phyloP scores from a whole-genome alignment of 495 filamentous ascomycete species.

The Penicillium goetzii region DNA sequence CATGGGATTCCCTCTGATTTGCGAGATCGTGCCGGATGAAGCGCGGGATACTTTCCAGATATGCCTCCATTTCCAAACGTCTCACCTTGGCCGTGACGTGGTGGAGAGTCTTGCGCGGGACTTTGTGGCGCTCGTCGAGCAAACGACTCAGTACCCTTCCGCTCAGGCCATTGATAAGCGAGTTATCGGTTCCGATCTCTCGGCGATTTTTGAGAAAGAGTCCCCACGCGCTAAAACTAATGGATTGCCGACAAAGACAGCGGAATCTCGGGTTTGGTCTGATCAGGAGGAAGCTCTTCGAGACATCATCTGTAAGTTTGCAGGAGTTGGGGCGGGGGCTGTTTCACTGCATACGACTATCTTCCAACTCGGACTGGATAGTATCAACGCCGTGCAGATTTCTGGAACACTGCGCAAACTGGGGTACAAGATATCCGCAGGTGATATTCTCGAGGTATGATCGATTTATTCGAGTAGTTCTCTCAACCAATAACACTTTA shows the following conservation, averaged over 20 bases:
- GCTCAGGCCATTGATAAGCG: conserved; percentile 37
- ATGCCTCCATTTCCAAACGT: conserved; percentile 35
- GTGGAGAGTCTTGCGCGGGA: conserved; percentile 48
- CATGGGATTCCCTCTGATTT: conserved; percentile 78
- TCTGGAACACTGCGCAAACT: conserved; percentile 63
- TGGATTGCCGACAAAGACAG: not conserved
- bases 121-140: conserved; percentile 52
- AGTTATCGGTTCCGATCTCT: conserved; percentile 5
- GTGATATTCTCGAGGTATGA: conserved; percentile 67
- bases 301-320: conserved; percentile 59
- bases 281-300: conserved; percentile 62
- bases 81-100: conserved; percentile 44
- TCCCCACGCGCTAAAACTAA: not conserved
- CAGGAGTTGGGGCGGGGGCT: conserved; percentile 43
- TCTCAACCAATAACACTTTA: conserved; percentile 58
- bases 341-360: conserved; percentile 59
- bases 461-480: conserved; percentile 54
- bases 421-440: conserved; percentile 60
- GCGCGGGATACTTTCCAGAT: conserved; percentile 41
- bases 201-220: conserved; percentile 20
- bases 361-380: conserved; percentile 49
- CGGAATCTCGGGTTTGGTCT: conserved; percentile 47
- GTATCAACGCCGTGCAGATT: conserved; percentile 58
- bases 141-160: conserved; percentile 40
- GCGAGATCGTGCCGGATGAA: conserved; percentile 64